Evolutionary conservation across 2,329 filamentous ascomycete species (phyloP).

Genomic region (Penicillium sp.): DNA sequence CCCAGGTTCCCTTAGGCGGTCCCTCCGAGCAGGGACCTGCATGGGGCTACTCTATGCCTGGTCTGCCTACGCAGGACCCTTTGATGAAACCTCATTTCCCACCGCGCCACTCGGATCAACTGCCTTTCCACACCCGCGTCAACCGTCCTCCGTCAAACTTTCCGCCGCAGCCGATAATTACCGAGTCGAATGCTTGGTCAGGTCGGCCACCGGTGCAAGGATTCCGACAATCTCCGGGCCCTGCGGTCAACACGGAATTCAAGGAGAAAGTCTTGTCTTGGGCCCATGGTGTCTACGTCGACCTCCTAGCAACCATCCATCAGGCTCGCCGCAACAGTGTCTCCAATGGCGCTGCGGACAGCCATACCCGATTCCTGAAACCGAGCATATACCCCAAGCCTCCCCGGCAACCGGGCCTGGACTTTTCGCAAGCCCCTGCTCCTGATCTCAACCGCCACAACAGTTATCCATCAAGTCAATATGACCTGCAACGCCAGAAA

Average conservation of each 20-base stretch:
- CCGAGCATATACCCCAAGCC: slow-evolving; percentile 61
- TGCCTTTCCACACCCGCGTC: slow-evolving; percentile 26
- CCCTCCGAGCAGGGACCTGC: slow-evolving; percentile 28
- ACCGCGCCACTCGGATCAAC: slow-evolving; percentile 37
- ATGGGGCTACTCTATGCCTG: slow-evolving; percentile 33
- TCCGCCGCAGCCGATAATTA: slow-evolving; percentile 21
- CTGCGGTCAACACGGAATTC: slow-evolving; percentile 49
- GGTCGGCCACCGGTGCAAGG: slow-evolving; percentile 17
- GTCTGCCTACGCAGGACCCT: slow-evolving; percentile 28
- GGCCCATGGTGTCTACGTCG: slow-evolving; percentile 70
- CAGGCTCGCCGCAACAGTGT: slow-evolving; percentile 46
- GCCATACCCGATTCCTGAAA: slow-evolving; percentile 46
- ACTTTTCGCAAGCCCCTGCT: slow-evolving; percentile 41
- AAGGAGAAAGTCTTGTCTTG: slow-evolving; percentile 65
- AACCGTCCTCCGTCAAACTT: slow-evolving; percentile 27
- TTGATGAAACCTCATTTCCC: slow-evolving; percentile 37
- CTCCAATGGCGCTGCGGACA: slow-evolving; percentile 46
- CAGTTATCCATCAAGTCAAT: slow-evolving; percentile 38
- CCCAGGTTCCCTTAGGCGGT: slow-evolving; percentile 26
- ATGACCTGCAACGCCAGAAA: slow-evolving; percentile 29
- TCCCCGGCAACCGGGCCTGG: slow-evolving; percentile 54
- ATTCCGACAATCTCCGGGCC: slow-evolving; percentile 23
- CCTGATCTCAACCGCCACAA: slow-evolving; percentile 32
- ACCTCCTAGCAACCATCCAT: slow-evolving; percentile 64
- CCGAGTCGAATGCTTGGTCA: slow-evolving; percentile 29